Percentiles rank a stretch among this genome's conserved stretches.
These are phyloP conservation scores for Exserohilum rostratum DNA, from an alignment of 2,329 filamentous ascomycete genomes.

Conservation along the genomic window DNA sequence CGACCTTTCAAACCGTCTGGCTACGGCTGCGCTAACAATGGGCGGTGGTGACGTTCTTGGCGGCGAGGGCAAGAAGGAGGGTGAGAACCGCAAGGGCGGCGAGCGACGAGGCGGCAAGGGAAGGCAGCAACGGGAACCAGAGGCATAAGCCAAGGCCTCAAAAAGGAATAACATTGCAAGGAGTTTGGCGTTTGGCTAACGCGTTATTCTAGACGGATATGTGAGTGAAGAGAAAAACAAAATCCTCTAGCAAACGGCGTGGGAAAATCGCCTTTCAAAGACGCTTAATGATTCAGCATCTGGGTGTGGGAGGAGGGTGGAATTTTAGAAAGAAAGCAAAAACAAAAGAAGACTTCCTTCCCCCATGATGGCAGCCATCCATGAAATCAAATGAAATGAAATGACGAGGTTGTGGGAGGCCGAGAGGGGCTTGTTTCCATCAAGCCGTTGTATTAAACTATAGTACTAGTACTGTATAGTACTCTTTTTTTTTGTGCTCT, in stretches of 20 bases:
- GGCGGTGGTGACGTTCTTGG: constrained; percentile 49
- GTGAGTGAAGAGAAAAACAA: too few relatives aligned
- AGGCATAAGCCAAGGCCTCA: constrained; percentile 37
- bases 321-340: neutral
- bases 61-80: constrained; percentile 43
- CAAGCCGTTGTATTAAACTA: too few relatives aligned
- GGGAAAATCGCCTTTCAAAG: neutral
- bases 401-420: too few relatives aligned
- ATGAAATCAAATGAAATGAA: too few relatives aligned
- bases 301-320: neutral
- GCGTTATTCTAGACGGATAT: constrained; percentile 10
- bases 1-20: constrained; percentile 93
- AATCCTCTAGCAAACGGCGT: constrained; percentile 3
- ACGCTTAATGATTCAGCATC: constrained; percentile 1
- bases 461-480: too few relatives aligned
- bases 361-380: neutral
- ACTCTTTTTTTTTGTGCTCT: too few relatives aligned
- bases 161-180: constrained; percentile 19
- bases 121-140: constrained; percentile 41
- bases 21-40: constrained; percentile 64
- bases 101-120: constrained; percentile 42
- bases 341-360: too few relatives aligned
- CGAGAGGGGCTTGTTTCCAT: too few relatives aligned
- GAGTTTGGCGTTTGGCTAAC: constrained; percentile 29
- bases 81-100: constrained; percentile 38